Evolutionary conservation across 306 rosid species (phyloP), one percentile per base, ranked within the genome.

Genomic region (Vigna hirtella): DNA sequence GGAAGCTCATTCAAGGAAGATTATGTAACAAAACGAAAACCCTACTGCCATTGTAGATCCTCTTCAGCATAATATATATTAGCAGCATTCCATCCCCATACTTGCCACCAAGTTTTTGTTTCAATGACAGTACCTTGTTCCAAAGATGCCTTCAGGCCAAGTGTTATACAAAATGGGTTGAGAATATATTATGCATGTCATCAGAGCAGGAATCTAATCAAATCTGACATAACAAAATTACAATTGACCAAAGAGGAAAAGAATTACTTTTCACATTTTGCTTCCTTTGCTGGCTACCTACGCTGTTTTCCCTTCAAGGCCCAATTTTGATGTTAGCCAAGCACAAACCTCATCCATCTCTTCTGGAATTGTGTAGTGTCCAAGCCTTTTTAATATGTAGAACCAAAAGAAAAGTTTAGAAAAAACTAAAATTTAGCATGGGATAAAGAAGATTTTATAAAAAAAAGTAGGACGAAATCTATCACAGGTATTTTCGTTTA

Each of bases 311-410:
- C 93, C 94, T 24, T 91, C 95, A 16, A 93, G 93, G 72, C 90
- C 94, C 89, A 96, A 51, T 78, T 90, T 93, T 65, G 97, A 89
- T 10, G 64, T 53, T 76, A 95, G 83, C 98, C 98, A 95, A 24
- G 85, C 80, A 76, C 99, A 91, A 17, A 93, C 91, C 79, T 91
- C 93, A 14, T 96, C 97, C 91, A 90, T 93, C 89, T 96, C 99
- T 87, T 90, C 91, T 1, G 99, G 99, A 55, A 88, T 80, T 24
- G 99, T 96, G 76, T 87, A 86, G 86, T 96, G 99, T 53, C 98
- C 99, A 74, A 96, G 98, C 74, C 99, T 95, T 82, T 85, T 30
- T 66, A 17, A 14, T 52, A 24, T 18, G 34, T 66, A 75, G 26
- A 66, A 32, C 24, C 47, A 32, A 28, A 15, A 40, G 17, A 26